These are phyloP conservation scores for Psilocybe azurescens DNA, from an alignment of 768 basidiomycete species.

Conservation along the genomic window DNA sequence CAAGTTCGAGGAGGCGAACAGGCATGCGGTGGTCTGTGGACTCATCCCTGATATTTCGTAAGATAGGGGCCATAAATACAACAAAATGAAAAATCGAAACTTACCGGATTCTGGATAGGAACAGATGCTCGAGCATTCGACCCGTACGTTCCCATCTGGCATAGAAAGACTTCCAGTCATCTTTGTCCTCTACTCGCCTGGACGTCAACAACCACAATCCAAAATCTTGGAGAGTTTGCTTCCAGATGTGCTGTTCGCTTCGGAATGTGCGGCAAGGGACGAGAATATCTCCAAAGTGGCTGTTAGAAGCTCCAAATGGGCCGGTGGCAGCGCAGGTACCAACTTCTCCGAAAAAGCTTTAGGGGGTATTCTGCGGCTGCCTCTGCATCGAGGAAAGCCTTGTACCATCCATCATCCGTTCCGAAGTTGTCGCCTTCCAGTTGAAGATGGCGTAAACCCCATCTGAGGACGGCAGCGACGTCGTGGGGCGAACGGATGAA, in stretches of 20 bases:
- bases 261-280: constrained; percentile 73
- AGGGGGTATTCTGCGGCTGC: constrained; percentile 62
- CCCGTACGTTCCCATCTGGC: constrained; percentile 77
- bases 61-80: background rate
- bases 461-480: constrained; percentile 79
- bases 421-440: constrained; percentile 67
- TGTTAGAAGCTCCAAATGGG: constrained; percentile 63
- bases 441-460: constrained; percentile 78
- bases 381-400: constrained; percentile 64
- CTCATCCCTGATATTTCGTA: constrained; percentile 55
- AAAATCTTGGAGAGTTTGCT: constrained; percentile 77
- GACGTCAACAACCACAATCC: constrained; percentile 75
- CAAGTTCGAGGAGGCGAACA: constrained; percentile 70
- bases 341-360: constrained; percentile 68
- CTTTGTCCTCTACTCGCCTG: constrained; percentile 49
- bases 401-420: constrained; percentile 71
- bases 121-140: constrained; percentile 76
- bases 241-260: constrained; percentile 74
- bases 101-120: constrained; percentile 75
- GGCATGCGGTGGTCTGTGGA: constrained; percentile 62
- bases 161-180: constrained; percentile 73
- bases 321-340: constrained; percentile 59
- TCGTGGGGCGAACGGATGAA: constrained; percentile 76
- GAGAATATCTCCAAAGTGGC: constrained; percentile 67
- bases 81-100: constrained; percentile 17